Percentiles rank a stretch among this genome's conserved stretches.
These are phyloP conservation scores for Pythium grandisporangium DNA, from an alignment of 352 stramenopile genomes.

Conservation along the genomic window DNA sequence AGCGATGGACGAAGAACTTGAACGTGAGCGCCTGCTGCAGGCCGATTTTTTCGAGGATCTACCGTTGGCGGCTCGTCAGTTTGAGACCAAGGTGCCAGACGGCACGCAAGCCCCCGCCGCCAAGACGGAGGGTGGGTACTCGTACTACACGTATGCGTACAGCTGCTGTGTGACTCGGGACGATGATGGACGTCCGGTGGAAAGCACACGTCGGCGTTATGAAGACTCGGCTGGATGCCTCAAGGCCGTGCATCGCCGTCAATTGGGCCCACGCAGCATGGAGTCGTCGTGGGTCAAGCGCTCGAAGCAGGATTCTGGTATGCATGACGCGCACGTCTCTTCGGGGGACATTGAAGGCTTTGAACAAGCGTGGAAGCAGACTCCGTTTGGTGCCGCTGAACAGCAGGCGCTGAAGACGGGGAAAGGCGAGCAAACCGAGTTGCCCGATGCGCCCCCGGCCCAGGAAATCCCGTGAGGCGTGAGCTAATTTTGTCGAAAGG, in stretches of 20 bases:
- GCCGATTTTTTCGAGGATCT: conserved; percentile 46
- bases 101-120: conserved; percentile 16
- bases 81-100: conserved; percentile 30
- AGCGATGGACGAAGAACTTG: background rate
- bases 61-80: conserved; percentile 28
- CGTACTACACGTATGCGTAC: conserved; percentile 60
- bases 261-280: conserved; percentile 26
- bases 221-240: conserved; percentile 49
- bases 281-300: conserved; percentile 43
- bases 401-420: conserved; percentile 25
- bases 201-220: conserved; percentile 54
- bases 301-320: conserved; percentile 29
- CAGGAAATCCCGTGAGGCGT: conserved; percentile 38
- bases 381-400: conserved; percentile 49
- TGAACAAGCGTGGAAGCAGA: conserved; percentile 36
- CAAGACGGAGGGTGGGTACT: conserved; percentile 33
- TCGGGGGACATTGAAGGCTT: conserved; percentile 31
- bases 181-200: conserved; percentile 28
- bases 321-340: conserved; percentile 23
- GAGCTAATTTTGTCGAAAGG: no score
- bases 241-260: conserved; percentile 51
- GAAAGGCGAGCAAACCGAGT: conserved; percentile 24
- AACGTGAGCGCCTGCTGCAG: conserved; percentile 10
- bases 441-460: conserved; percentile 31
- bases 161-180: conserved; percentile 45